Percentiles rank a stretch among this genome's conserved stretches.
phyloP scores from a whole-genome alignment of 164 flowering plant species.

The Kalanchoe fedtschenkoi region DNA sequence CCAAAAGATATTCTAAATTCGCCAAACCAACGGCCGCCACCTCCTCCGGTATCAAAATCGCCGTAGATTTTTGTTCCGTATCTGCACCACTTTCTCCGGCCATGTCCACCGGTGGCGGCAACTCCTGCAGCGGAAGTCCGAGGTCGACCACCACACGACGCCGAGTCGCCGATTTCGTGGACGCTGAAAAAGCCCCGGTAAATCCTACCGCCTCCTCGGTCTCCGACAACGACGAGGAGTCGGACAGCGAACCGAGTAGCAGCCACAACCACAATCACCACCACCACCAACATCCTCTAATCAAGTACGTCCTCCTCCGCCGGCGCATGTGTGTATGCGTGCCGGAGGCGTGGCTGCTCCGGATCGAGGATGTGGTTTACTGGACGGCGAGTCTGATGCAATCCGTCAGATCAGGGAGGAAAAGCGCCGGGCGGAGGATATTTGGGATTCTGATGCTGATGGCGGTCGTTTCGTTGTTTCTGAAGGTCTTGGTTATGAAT shows the following conservation, averaged over 20 bases:
- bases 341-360: background rate
- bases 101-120: background rate
- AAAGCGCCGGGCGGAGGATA: background rate
- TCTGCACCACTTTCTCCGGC: background rate
- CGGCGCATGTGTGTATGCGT: background rate
- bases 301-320: background rate
- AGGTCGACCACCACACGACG: background rate
- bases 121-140: slow-evolving; percentile 2
- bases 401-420: background rate
- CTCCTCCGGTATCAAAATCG: too few species aligned
- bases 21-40: too few species aligned
- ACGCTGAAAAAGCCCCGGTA: background rate
- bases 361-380: background rate
- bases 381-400: background rate
- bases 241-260: background rate
- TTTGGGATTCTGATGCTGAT: slow-evolving; percentile 1
- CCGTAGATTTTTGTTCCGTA: too few species aligned
- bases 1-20: background rate
- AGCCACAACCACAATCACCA: background rate
- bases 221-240: background rate
- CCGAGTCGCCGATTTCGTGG: background rate
- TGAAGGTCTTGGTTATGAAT: background rate
- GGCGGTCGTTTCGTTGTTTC: slow-evolving; percentile 4
- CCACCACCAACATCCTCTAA: background rate
- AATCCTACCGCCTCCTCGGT: background rate